These are phyloP conservation scores for Aphanomyces stellatus DNA, from an alignment of 352 stramenopile species.

Conservation along the genomic window DNA sequence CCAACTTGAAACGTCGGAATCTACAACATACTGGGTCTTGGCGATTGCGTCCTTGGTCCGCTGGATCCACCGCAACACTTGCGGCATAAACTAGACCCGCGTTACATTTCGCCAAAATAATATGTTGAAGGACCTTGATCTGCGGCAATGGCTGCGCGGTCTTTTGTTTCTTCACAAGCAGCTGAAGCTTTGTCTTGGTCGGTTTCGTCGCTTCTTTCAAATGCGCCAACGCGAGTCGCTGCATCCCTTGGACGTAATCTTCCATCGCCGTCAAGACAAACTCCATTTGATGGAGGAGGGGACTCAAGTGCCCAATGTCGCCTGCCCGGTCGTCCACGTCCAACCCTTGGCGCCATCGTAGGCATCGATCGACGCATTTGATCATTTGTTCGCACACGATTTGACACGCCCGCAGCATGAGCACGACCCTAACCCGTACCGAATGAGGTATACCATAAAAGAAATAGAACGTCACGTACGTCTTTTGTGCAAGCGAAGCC, in stretches of 20 bases:
- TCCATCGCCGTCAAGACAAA: slow-evolving; percentile 10
- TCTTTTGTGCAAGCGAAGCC: slow-evolving; percentile 1
- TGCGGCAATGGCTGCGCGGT: background rate
- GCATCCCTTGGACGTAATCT: slow-evolving; percentile 8
- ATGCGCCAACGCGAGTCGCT: background rate
- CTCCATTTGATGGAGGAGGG: background rate
- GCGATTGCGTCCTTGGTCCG: background rate
- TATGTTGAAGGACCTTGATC: background rate
- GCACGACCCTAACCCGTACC: background rate
- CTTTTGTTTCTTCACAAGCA: background rate
- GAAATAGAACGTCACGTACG: background rate
- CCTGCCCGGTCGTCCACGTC: background rate
- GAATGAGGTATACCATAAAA: background rate
- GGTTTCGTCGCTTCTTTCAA: slow-evolving; percentile 3
- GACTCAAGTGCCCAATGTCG: background rate
- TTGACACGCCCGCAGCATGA: slow-evolving; percentile 16
- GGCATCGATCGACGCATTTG: slow-evolving; percentile 6
- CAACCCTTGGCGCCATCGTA: background rate
- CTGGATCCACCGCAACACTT: slow-evolving; percentile 19
- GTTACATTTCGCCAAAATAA: too few relatives aligned
- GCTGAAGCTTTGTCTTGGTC: background rate
- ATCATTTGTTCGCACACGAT: slow-evolving; percentile 11
- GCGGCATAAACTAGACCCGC: slow-evolving; percentile 14
- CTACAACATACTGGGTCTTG: background rate
- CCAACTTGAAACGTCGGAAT: background rate